These are phyloP conservation scores for Penicillium sp. DNA, from an alignment of 2,329 filamentous ascomycete species.

Conservation along the genomic window DNA sequence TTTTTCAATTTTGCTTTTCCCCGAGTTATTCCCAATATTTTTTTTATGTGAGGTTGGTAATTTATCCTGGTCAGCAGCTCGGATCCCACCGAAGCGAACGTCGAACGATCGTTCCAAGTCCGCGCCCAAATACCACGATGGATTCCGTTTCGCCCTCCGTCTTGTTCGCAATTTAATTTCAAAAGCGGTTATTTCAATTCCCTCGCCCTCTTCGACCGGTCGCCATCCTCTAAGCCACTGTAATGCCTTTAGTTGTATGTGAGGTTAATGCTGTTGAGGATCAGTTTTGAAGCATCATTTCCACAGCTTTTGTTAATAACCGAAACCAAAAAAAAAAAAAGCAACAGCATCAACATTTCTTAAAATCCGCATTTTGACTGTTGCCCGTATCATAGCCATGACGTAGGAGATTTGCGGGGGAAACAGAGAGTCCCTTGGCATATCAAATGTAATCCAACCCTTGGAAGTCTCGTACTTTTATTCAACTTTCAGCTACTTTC, in stretches of 20 bases:
- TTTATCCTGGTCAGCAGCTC: conserved; percentile 31
- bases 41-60: conserved; percentile 17
- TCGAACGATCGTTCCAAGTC: conserved; percentile 25
- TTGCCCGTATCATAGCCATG: neutral
- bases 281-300: neutral
- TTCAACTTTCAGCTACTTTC: neutral
- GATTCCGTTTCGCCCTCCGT: conserved; percentile 22
- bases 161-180: conserved; percentile 24
- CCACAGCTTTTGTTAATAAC: neutral
- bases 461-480: neutral
- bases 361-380: neutral
- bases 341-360: neutral
- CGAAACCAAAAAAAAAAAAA: neutral
- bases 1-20: neutral
- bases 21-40: conserved; percentile 4
- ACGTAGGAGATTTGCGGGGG: neutral
- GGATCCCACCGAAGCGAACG: conserved; percentile 27
- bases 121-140: conserved; percentile 22
- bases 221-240: conserved; percentile 15
- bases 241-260: conserved; percentile 13
- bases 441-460: neutral
- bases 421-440: neutral
- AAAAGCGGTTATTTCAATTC: conserved; percentile 18
- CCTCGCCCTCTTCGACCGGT: conserved; percentile 21
- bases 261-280: neutral